phyloP scores from a whole-genome alignment of 2,329 filamentous ascomycete species.

The Pseudogymnoascus sp. region DNA sequence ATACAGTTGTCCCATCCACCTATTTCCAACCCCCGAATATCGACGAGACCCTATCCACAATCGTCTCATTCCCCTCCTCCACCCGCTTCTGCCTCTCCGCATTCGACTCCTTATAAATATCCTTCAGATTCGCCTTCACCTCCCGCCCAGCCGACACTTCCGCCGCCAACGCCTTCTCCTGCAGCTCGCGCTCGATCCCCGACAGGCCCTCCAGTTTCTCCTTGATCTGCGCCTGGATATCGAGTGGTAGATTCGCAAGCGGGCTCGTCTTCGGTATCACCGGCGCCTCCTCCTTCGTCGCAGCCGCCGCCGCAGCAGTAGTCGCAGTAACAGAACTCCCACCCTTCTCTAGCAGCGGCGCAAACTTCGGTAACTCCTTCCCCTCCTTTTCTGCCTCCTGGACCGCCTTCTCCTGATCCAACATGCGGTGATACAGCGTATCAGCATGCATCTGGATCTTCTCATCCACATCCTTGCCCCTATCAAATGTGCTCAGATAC shows the following conservation, averaged over 20 bases:
- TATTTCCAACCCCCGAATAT: slow-evolving; percentile 17
- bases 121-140: slow-evolving; percentile 47
- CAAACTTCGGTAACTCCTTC: slow-evolving; percentile 49
- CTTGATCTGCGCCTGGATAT: slow-evolving; percentile 44
- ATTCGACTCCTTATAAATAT: slow-evolving; percentile 48
- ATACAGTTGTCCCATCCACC: not conserved
- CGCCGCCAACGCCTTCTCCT: slow-evolving; percentile 55
- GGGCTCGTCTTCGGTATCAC: slow-evolving; percentile 52
- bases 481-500: slow-evolving; percentile 63
- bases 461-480: slow-evolving; percentile 63
- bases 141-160: slow-evolving; percentile 54
- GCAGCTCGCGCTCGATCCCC: slow-evolving; percentile 49
- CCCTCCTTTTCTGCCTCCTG: slow-evolving; percentile 59
- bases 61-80: slow-evolving; percentile 41
- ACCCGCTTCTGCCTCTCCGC: slow-evolving; percentile 46
- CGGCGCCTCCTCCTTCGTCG: slow-evolving; percentile 54
- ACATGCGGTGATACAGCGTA: slow-evolving; percentile 77
- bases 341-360: slow-evolving; percentile 48
- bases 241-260: slow-evolving; percentile 36
- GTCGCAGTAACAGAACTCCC: slow-evolving; percentile 52
- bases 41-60: slow-evolving; percentile 32
- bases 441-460: slow-evolving; percentile 95
- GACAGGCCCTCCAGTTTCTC: slow-evolving; percentile 49
- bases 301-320: slow-evolving; percentile 62
- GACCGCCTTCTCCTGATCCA: slow-evolving; percentile 70